Base-by-base conservation (phyloP, 2,329 filamentous ascomycete genomes). In the Proliferodiscus dingleyae region DNA sequence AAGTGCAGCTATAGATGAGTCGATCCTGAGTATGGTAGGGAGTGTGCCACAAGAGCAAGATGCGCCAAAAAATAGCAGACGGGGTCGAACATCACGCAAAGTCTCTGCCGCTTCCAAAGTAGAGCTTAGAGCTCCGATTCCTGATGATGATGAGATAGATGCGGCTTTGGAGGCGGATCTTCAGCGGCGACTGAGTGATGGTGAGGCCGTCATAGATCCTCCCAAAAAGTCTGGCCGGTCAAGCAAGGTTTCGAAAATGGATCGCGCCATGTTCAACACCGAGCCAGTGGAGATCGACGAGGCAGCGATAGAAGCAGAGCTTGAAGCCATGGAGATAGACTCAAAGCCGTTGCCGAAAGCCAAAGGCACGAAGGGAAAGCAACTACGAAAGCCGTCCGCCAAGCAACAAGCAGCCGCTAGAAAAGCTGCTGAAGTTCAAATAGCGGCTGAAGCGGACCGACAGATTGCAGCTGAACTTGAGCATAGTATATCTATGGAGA, bases 91-190 rank as follows among this genome's bases (percentile, higher is more conserved):
- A 52, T 44, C 59, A 8, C 71, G 74, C 24, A 80, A 78, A 52
- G 62, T 61, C 1, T 81, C 79, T 2, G 62, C 66, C 29, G 58
- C 65, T 10, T 71, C 73, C 3, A 57, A 64, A 13, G 66, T 70
- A 26, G 75, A 78, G 1, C 58, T 67, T 6, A 67, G 69, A n/a
- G 66, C 66, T 13, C 37, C 46, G 4, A 64, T 77, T 9, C 74
- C 75, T 0, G 72, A 79, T 44, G 81, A 87, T 49, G 77, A 80
- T 1, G 82, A 85, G 51, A 74, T 87, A 29, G 80, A 87, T 41
- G 75, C 75, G 18, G 78, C 79, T 39, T 68, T 87, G 1, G 76
- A 85, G 57, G 80, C 77, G 2, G 83, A 85, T 46, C 71, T 87
- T 8, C 77, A 83, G 23, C 75, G 72, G 1, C n/a, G n/a, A n/a